Evolutionary conservation across 208 protist genomes (phyloP).

Genomic region (Acanthamoeba lenticulata): DNA sequence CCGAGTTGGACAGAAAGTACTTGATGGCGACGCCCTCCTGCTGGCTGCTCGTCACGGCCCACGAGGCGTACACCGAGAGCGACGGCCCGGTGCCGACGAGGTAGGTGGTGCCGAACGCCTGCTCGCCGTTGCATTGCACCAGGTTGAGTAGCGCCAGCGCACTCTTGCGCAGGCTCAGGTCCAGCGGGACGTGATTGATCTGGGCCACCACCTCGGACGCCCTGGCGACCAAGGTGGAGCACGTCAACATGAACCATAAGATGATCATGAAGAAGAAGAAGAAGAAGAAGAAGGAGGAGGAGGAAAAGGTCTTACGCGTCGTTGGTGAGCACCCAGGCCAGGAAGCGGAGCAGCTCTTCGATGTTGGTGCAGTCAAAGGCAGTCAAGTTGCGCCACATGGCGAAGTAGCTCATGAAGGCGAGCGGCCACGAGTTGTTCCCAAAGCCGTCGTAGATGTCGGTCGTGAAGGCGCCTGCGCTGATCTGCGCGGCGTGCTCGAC

Average conservation of each 20-base stretch:
- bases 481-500: not conserved
- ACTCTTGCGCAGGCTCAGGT: not conserved
- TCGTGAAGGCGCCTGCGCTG: not conserved
- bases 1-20: not conserved
- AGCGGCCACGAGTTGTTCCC: not conserved
- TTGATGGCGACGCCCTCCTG: not conserved
- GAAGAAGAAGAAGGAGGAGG: not conserved
- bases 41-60: not conserved
- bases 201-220: not conserved
- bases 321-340: not conserved
- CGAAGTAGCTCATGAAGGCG: not conserved
- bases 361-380: not conserved
- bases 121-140: not conserved
- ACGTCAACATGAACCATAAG: not conserved
- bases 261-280: not conserved
- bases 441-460: not conserved
- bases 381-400: not conserved
- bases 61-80: not conserved
- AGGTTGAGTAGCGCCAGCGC: not conserved
- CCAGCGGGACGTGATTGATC: not conserved
- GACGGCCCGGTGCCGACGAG: not conserved
- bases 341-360: not conserved
- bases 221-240: not conserved
- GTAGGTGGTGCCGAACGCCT: not conserved
- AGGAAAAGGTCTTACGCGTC: not conserved